These are phyloP conservation scores for Capsaspora owczarzaki DNA, from an alignment of 78 protist species.

Conservation along the genomic window DNA sequence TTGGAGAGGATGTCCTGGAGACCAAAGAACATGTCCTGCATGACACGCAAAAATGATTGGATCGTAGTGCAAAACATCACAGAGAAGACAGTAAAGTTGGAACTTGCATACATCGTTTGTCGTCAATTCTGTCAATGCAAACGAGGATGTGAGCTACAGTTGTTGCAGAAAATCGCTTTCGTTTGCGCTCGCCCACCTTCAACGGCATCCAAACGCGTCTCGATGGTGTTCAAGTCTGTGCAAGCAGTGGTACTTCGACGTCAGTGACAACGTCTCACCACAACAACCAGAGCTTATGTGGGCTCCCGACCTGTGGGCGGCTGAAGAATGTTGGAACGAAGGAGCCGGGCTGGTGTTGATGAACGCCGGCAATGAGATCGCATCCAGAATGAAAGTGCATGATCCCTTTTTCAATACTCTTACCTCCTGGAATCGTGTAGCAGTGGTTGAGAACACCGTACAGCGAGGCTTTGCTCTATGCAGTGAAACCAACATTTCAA, in stretches of 20 bases:
- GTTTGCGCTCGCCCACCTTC: too few species aligned
- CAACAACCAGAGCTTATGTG: neutral
- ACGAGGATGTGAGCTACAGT: neutral
- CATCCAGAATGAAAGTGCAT: too few species aligned
- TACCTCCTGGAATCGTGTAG: too few species aligned
- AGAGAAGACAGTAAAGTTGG: neutral
- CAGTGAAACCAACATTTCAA: too few species aligned
- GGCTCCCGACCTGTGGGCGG: slow-evolving; percentile 2
- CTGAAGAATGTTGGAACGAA: slow-evolving; percentile 2
- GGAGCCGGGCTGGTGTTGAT: neutral
- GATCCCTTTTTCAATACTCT: too few species aligned
- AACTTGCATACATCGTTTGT: neutral
- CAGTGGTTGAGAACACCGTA: too few species aligned
- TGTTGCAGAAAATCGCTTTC: too few species aligned
- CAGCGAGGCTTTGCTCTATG: too few species aligned
- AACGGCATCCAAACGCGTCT: neutral
- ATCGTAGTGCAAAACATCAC: neutral
- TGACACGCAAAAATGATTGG: neutral
- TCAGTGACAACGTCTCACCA: neutral
- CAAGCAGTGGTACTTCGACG: neutral
- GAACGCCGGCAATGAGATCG: too few species aligned
- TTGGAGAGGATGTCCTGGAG: neutral
- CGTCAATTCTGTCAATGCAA: neutral
- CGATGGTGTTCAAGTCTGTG: neutral
- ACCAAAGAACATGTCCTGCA: neutral